These are phyloP conservation scores for Cadophora luteo-olivacea DNA, from an alignment of 2,329 filamentous ascomycete genomes.

Conservation along the genomic window DNA sequence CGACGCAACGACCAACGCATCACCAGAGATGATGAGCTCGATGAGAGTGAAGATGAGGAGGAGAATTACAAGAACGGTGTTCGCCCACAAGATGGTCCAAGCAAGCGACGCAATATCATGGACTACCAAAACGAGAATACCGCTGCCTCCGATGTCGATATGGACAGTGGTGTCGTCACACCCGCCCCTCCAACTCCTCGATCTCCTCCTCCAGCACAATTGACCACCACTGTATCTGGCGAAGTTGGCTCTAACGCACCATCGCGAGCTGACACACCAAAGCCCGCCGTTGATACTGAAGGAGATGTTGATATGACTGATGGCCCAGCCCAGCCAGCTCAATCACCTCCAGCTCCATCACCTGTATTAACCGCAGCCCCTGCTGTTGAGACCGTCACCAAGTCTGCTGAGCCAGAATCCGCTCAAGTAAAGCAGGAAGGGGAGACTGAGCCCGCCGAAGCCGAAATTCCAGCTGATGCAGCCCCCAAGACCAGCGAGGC, in stretches of 20 bases:
- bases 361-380: constrained; percentile 19
- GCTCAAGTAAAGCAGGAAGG: constrained; percentile 44
- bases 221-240: not conserved
- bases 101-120: constrained; percentile 63
- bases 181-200: constrained; percentile 28
- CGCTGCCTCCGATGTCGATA: constrained; percentile 55
- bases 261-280: constrained; percentile 40
- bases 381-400: constrained; percentile 17
- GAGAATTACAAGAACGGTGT: constrained; percentile 76
- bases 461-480: constrained; percentile 40
- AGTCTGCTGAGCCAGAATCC: constrained; percentile 44
- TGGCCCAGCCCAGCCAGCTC: not conserved
- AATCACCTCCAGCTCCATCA: constrained; percentile 3
- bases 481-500: constrained; percentile 21
- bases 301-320: constrained; percentile 46
- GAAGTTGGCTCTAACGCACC: constrained; percentile 42
- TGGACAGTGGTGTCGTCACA: constrained; percentile 54
- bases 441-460: constrained; percentile 37
- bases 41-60: constrained; percentile 90
- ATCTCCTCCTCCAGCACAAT: constrained; percentile 7
- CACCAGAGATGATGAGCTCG: constrained; percentile 79
- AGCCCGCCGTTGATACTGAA: constrained; percentile 40
- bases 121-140: constrained; percentile 64
- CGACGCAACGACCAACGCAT: constrained; percentile 82
- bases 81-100: constrained; percentile 52